A percentile compares a stretch with the other conserved stretches of the same genome.
These are phyloP conservation scores for Exophiala sp. DNA, from an alignment of 2,329 filamentous ascomycete genomes.

Conservation along the genomic window DNA sequence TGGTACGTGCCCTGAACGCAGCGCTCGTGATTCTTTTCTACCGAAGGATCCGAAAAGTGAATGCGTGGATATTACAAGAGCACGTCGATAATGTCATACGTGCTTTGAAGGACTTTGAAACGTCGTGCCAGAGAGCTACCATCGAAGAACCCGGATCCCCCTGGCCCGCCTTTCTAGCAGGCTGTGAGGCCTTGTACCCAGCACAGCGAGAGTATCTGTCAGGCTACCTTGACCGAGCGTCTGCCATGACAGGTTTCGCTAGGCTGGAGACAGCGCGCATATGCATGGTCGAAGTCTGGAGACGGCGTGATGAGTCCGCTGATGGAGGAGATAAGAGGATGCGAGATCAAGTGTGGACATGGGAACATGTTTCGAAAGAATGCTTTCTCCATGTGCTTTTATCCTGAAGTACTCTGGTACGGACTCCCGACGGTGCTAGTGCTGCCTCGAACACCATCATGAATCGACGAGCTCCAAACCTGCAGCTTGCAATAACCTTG, in stretches of 20 bases:
- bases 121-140: conserved; percentile 16
- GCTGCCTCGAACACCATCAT: conserved; percentile 9
- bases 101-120: conserved; percentile 33
- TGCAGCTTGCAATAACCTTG: conserved; percentile 37
- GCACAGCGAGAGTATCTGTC: conserved; percentile 27
- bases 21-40: conserved; percentile 45
- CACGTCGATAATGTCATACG: conserved; percentile 38
- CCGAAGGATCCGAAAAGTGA: conserved; percentile 38
- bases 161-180: conserved; percentile 42
- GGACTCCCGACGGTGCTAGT: not conserved
- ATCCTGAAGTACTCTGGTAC: not conserved
- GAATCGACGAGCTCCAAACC: conserved; percentile 35
- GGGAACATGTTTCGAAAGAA: conserved; percentile 4
- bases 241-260: conserved; percentile 28
- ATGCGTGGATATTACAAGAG: conserved; percentile 38
- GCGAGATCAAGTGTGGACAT: conserved; percentile 1
- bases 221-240: conserved; percentile 30
- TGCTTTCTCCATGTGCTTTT: not conserved
- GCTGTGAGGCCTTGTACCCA: conserved; percentile 36
- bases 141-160: conserved; percentile 31
- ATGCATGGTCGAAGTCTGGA: conserved; percentile 33
- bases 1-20: conserved; percentile 40
- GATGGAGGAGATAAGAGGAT: not conserved
- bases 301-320: conserved; percentile 26
- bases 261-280: conserved; percentile 29